Evolutionary conservation across 108 stramenopile genomes (phyloP), one percentile per base, ranked within the genome.

Genomic region (Aurantiochytrium sp.): DNA sequence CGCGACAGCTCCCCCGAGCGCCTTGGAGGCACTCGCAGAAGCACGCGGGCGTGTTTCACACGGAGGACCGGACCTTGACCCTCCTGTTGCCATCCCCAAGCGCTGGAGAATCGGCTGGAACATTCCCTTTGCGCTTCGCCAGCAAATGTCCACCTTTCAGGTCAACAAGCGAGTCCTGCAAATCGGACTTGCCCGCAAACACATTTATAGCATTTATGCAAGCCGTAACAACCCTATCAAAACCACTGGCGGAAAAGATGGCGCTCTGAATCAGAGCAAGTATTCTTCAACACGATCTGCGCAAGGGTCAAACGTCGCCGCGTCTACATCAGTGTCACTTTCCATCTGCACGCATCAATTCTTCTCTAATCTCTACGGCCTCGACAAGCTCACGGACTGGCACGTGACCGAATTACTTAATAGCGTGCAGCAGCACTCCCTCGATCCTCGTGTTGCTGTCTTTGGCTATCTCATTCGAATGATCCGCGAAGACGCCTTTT

Each of bases 321-420:
- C 35, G 35, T 35, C 35, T 0, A 35, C 35, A 35, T 35, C 35
- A 35, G 35, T 45, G 49, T 25, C 76, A 0, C 14, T 53, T 12
- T 4, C 12, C 49, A 16, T 23, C 10, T 42, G 25, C 64, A 28
- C 42, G 64, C 64, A 69, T 69, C 76, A 83, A 4, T 83, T 21
- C 51, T 53, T 83, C 23, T 47, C 76, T 6, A 47, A 83, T 23
- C 19, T 53, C 0, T 83, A 83, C 28, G 76, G 76, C 19, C 76
- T 83, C 51, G 51, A 83, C 45, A 83, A 83, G 76, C 76, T 83
- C 51, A 53, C 76, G 28, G 76, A 83, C 51, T 83, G 76, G 76
- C 76, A 83, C 49, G 43, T 83, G 10, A 53, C n/a, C 4, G 76
- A 83, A 45, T 45, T 83, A 6, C 25, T 83, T 2, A 83, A 83